Base-by-base conservation (phyloP, 257 asterid species). In the Capsicum rhomboideum region DNA sequence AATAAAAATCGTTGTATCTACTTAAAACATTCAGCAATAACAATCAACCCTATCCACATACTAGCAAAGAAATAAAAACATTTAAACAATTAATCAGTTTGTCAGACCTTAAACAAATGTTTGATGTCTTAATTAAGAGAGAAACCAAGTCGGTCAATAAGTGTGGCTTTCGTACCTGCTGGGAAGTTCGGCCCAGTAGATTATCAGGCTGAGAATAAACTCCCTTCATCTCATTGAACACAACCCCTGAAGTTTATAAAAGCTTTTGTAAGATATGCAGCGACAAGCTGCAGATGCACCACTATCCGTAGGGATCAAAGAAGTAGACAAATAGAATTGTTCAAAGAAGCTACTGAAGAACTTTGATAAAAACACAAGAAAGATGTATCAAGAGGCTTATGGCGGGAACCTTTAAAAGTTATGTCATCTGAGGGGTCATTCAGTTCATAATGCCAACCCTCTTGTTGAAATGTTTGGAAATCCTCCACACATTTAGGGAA, bases 161-260 rank as follows among this genome's bases (percentile, higher is more conserved):
- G 72, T 75, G 82, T 80, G 84, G 88, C 59, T 49, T 54, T 66
- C 88, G 64, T 82, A 90, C 99, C 97, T 93, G 97, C 87, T 95
- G 99, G 85, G 97, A 90, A 82, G 97, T 90, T 84, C 99, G 93
- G 78, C 98, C 97, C 52, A 97, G 88, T 88, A 97, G 93, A 91
- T 93, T 94, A 86, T 97, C 99, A n/a, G 99, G 99, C 92, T 97
- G 99, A 79, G 99, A 97, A 87, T 97, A 97, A 83, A 97, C 99
- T 87, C 99, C 99, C 91, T 97, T 97, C 99, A 97, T 97, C 92
- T 97, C 99, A 90, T 97, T 97, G 91, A 97, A 97, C 86, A 97
- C 99, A 54, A 97, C 99, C 53, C 99, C 99, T 97, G 90, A 87
- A 83, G 78, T 64, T 77, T 28, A 64, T 78, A 86, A 75, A 59